phyloP scores from a whole-genome alignment of 129 eudicot genomes.

The Centrapalus pauciflorus region DNA sequence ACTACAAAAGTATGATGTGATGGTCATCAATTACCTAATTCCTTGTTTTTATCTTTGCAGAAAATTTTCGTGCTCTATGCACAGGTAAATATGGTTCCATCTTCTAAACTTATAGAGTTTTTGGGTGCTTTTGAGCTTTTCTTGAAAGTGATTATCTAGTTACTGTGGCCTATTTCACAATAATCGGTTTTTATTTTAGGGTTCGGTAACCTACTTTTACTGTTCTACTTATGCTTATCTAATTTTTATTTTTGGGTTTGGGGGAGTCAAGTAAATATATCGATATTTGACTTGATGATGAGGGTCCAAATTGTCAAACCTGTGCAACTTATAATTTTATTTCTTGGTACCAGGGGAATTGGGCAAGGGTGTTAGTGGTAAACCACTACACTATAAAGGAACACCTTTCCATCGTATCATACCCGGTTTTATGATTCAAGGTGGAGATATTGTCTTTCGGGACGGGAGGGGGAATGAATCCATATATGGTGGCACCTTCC shows the following conservation, averaged over 20 bases:
- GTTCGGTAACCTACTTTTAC: no score
- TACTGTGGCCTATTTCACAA: no score
- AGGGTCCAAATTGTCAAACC: not conserved
- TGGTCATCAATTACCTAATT: conserved; percentile 2
- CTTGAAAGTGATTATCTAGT: no score
- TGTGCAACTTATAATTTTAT: conserved; percentile 3
- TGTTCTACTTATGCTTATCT: no score
- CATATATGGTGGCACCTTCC: conserved; percentile 71
- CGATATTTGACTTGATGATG: no score
- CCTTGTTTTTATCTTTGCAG: conserved; percentile 39
- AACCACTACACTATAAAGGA: conserved; percentile 72
- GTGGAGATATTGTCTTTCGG: conserved; percentile 66
- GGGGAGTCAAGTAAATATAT: no score
- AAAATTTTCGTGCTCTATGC: conserved; percentile 78
- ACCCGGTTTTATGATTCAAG: conserved; percentile 96
- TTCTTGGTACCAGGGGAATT: conserved; percentile 56
- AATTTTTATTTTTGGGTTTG: no score
- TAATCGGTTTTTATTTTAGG: no score
- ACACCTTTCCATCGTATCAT: conserved; percentile 87
- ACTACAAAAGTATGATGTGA: not conserved
- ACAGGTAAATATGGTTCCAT: conserved; percentile 50
- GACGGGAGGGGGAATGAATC: conserved; percentile 73
- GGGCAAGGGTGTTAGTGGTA: conserved; percentile 63
- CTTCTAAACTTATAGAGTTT: no score
- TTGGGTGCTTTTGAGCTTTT: no score